Percentiles rank a stretch among this genome's conserved stretches.
These are phyloP conservation scores for Graphium sp. DNA, from an alignment of 2,329 filamentous ascomycete species.

Conservation along the genomic window DNA sequence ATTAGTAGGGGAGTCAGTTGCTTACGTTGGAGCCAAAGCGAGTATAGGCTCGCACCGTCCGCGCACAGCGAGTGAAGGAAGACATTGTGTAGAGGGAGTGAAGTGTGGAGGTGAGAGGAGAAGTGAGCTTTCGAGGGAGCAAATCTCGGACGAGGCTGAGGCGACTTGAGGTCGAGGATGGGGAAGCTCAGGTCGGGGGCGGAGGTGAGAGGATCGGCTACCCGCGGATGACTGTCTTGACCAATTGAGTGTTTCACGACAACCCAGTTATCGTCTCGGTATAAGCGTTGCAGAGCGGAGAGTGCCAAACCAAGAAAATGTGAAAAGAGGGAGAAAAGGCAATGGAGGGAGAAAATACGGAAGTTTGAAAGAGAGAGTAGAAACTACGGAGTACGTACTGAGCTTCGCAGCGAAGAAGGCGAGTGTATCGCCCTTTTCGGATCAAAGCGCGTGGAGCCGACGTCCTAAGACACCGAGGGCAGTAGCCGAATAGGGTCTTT, in stretches of 20 bases:
- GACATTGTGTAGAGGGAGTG: slow-evolving; percentile 21
- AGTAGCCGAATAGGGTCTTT: no score
- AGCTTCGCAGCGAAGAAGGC: no score
- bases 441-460: no score
- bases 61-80: slow-evolving; percentile 30
- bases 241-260: no score
- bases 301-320: background rate
- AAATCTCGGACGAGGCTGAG: background rate
- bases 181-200: background rate
- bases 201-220: no score
- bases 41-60: slow-evolving; percentile 34
- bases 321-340: slow-evolving; percentile 1
- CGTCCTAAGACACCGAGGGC: no score
- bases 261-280: background rate
- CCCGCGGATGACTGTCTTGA: no score
- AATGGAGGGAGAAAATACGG: background rate
- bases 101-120: background rate
- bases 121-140: background rate
- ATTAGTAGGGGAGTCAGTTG: background rate
- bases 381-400: no score
- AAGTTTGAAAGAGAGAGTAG: background rate
- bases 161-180: background rate
- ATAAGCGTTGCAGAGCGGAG: background rate
- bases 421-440: no score
- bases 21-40: slow-evolving; percentile 37